Base-by-base conservation (phyloP, 2,329 filamentous ascomycete species). In the Curvularia lunata region DNA sequence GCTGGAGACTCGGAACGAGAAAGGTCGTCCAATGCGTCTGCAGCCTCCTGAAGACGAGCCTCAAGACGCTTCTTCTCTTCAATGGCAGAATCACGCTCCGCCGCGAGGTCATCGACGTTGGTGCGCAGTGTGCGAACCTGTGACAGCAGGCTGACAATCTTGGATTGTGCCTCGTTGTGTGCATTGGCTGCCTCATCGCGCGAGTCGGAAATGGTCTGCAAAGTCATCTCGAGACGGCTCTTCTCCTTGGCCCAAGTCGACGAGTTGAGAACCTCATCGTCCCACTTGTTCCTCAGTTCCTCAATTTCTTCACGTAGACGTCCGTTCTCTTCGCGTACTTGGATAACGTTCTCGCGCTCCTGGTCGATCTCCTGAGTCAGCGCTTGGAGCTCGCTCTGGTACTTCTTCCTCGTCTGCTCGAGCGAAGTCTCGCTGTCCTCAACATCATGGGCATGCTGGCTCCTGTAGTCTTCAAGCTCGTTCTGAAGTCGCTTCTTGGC, bases 231-330 rank as follows among this genome's bases (percentile, higher is more conserved):
- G 40, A 99, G 84, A 16, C 94, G 89, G 16, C 92, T 86, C 82
- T 98, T 98, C 80, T 99, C 94, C 81, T 99, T 99, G 12, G 93
- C 93, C 93, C 95, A 98, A 0, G 94, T 97, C 16, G 92, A 96
- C 77, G 92, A 96, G 79, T 98, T 98, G 67, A 98, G 86, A 10
- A 98, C 92, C 78, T 99, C 94, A 69, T 98, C 92, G 71, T 99
- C 95, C 94, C 95, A 98, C 80, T 98, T 98, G 67, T 89, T 92
- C 65, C 95, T 88, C 57, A 98, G 84, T 69, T 97, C 92, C 69
- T 99, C 95, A 23, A 98, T 87, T 78, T 99, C 95, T 74, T 98
- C 94, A n/a, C 94, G 89, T 52, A 99, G 84, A 43, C 92, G 88
- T 16, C 89, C 86, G 63, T 94, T 96, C 77, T 97, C 93, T 34